Evolutionary conservation across 2,329 filamentous ascomycete species (phyloP).

Genomic region (Fusarium camptoceras): DNA sequence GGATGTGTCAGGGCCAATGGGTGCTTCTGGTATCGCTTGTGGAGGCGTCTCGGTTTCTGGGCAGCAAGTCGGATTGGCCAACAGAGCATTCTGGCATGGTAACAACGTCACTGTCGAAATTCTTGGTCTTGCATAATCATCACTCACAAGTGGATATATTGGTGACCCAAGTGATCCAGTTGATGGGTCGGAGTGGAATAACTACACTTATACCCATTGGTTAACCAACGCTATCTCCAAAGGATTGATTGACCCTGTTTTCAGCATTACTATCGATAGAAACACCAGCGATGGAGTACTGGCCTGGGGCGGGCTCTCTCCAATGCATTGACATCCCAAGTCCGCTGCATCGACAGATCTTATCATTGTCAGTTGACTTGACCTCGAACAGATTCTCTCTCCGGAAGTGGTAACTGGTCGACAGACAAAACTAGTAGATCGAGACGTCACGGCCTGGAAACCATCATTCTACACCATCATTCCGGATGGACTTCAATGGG

Average conservation of each 20-base stretch:
- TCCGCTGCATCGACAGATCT: slow-evolving; percentile 55
- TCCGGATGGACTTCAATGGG: slow-evolving; percentile 61
- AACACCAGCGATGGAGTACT: slow-evolving; percentile 60
- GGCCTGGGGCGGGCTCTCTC: slow-evolving; percentile 61
- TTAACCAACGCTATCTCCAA: slow-evolving; percentile 62
- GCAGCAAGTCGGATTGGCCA: slow-evolving; percentile 63
- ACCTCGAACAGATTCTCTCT: background rate
- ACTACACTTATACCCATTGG: slow-evolving; percentile 60
- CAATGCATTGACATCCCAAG: slow-evolving; percentile 48
- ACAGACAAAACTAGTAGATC: slow-evolving; percentile 58
- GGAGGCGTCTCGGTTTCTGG: slow-evolving; percentile 58
- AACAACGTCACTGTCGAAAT: slow-evolving; percentile 65
- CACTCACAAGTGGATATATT: slow-evolving; percentile 61
- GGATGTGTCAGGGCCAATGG: slow-evolving; percentile 60
- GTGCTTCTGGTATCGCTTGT: slow-evolving; percentile 59
- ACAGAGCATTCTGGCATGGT: slow-evolving; percentile 62
- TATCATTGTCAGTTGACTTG: slow-evolving; percentile 56
- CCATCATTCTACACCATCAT: slow-evolving; percentile 67
- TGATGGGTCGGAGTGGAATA: slow-evolving; percentile 54
- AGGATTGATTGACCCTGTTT: slow-evolving; percentile 58
- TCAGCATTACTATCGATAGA: slow-evolving; percentile 61
- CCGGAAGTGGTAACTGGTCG: background rate
- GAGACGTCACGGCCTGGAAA: slow-evolving; percentile 55
- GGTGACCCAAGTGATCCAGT: slow-evolving; percentile 54
- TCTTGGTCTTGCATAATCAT: slow-evolving; percentile 63